Evolutionary conservation across 768 basidiomycete species (phyloP), one percentile per base, ranked within the genome.

Genomic region (Tricholomella constricta): DNA sequence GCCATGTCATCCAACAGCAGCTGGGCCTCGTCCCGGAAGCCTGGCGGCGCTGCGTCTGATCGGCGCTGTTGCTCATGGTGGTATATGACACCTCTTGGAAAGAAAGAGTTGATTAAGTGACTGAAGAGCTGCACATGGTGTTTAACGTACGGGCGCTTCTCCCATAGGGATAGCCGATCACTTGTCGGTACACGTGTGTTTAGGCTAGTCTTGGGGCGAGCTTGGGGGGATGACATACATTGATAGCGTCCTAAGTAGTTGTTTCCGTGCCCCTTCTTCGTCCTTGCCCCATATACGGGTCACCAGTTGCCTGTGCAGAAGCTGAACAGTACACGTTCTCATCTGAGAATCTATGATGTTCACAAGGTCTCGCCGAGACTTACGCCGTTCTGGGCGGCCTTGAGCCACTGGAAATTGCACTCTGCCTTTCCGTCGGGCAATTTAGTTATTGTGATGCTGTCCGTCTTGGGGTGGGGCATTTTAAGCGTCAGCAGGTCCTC

Each of bases 401-500:
- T 52, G 6, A 54, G 38, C 62, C 62, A 63, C 48, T 53, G 45
- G 31, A 62, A 69, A 29, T 53, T 57, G 42, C 63, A 67, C 37
- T 63, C 61, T 10, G 72, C 73, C 32, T 66, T 61, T 43, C 46
- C 51, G 17, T 17, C 32, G 20, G 46, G 31, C 26, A 44, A 14
- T 10, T 64, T 68, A 12, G 71, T 57, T 27, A 77, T 61, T 10
- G 43, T 49, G 20, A 71, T 65, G 36, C 73, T 74, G 2, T 57
- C 63, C 25, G 49, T 55, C 59, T 75, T 78, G 0, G 77, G 77
- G 38, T 67, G 68, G 0, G 77, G 73, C 8, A 77, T 52, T 48
- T 70, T 74, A n/a, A 80, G 60, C 1, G 46, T 47, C 6, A 51
- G 22, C 37, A 78, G 56, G 47, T 80, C 77, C 25, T 65, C 54